These are phyloP conservation scores for Arthrobotrys sphaeroides DNA, from an alignment of 2,329 filamentous ascomycete species.

Conservation along the genomic window DNA sequence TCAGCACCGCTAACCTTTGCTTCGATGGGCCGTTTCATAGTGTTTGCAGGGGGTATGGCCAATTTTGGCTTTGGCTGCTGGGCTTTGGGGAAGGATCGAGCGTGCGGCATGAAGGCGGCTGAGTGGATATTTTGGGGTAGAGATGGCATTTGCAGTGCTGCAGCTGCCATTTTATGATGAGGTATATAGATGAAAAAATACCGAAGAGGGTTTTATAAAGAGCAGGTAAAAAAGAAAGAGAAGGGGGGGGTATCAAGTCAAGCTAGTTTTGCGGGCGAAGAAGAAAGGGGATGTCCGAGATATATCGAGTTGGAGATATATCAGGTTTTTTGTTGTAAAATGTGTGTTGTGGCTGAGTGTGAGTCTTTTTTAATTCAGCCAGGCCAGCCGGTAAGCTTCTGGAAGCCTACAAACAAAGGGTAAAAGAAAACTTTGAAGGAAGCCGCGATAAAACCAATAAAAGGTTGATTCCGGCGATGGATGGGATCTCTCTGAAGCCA, in stretches of 20 bases:
- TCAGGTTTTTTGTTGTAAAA: conserved; percentile 28
- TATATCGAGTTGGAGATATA: conserved; percentile 41
- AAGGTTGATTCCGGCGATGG: conserved; percentile 1
- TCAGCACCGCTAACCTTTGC: conserved; percentile 24
- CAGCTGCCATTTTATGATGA: conserved; percentile 49
- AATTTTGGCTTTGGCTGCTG: conserved; percentile 45
- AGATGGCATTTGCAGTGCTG: conserved; percentile 51
- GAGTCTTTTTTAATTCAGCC: conserved; percentile 4
- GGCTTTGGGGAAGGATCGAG: conserved; percentile 23
- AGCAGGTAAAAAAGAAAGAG: neutral
- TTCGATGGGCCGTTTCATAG: conserved; percentile 35
- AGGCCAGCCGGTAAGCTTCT: conserved; percentile 4
- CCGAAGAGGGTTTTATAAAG: neutral
- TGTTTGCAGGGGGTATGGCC: conserved; percentile 32
- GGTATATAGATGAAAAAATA: neutral
- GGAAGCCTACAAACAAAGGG: neutral
- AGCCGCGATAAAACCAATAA: conserved; percentile 1
- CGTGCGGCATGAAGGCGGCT: conserved; percentile 42
- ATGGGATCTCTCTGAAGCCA: conserved; percentile 19
- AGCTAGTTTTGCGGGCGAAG: neutral
- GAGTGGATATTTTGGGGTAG: conserved; percentile 38
- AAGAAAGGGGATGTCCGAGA: conserved; percentile 16
- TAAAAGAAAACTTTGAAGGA: neutral
- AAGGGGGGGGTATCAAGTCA: neutral
- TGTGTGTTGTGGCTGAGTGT: conserved; percentile 38